These are phyloP conservation scores for Quillaja saponaria DNA, from an alignment of 306 rosid species.

Conservation along the genomic window DNA sequence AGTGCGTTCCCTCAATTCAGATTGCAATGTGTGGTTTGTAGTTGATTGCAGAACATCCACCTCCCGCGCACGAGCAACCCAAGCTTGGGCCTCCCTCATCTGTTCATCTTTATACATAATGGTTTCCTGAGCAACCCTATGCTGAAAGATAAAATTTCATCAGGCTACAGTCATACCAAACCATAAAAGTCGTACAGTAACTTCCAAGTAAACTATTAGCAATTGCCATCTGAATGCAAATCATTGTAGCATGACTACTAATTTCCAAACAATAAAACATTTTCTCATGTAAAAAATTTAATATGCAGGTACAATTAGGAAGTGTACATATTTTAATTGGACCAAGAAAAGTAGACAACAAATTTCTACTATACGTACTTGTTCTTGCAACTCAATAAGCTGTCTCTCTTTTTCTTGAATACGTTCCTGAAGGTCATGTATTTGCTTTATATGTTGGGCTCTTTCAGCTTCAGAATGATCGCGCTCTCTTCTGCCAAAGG, in stretches of 20 bases:
- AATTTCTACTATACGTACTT: constrained; percentile 43
- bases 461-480: constrained; percentile 97
- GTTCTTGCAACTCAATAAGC: constrained; percentile 88
- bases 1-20: constrained; percentile 84
- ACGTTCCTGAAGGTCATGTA: constrained; percentile 89
- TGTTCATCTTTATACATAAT: constrained; percentile 86
- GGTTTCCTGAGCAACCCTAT: constrained; percentile 87
- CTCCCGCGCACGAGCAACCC: constrained; percentile 92
- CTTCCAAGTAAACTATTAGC: neutral
- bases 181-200: constrained; percentile 3
- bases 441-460: constrained; percentile 83
- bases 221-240: constrained; percentile 12
- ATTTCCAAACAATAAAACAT: constrained; percentile 1
- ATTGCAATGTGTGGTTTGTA: constrained; percentile 78
- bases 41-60: constrained; percentile 89
- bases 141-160: constrained; percentile 57
- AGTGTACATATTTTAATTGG: constrained; percentile 3
- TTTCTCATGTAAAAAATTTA: neutral
- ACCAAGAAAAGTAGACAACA: constrained; percentile 10
- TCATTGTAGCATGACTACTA: neutral
- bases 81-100: constrained; percentile 89
- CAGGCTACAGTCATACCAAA: constrained; percentile 20
- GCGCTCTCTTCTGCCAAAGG: constrained; percentile 80
- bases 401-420: constrained; percentile 94
- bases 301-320: too few relatives aligned